Base-by-base conservation (phyloP, 306 rosid genomes). In the Vicia faba region DNA sequence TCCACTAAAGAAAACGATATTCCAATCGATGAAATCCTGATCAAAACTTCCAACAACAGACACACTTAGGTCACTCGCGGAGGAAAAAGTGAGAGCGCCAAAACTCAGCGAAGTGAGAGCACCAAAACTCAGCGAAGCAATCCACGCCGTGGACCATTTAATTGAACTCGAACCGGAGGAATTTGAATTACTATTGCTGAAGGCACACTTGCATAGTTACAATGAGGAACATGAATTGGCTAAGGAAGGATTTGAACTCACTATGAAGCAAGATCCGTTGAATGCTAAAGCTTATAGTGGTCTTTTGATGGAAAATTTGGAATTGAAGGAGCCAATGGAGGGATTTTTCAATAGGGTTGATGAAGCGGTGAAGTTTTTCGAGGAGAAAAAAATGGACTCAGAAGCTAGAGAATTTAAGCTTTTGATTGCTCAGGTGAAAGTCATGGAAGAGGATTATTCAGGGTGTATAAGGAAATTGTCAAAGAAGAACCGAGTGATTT, bases 331-430 rank as follows among this genome's bases (percentile, higher is more conserved):
- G 50, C 54, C 83, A 8, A 62, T 81, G 62, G 16, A 67, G 25
- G 70, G 15, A 3, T 71, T 63, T 20, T 20, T 20, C 23, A 76
- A 66, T 39, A 80, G 89, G 68, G 55, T 90, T 7, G 88, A 84
- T 78, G 84, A 69, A 39, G 86, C 85, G 0, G 31, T 79, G 72
- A 80, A 51, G 80, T 66, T 43, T 31, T 88, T 84, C 59, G 77
- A 84, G 61, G 89, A 77, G 40, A 19, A 54, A 25, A 25, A 82
- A 45, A 79, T 70, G 57, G 79, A 61, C 8, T 73, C 82, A n/a
- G 97, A 89, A 14, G 85, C 70, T 35, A 84, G 99, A n/a, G 99
- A 93, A 61, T 85, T 93, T 65, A 93, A 88, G 89, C 87, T 90
- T 26, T 74, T 93, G 75, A 66, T 90, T 7, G 99, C 91, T 2